Conservation (phyloP, 2,329 filamentous ascomycete genomes). For the Fusarium caatingaense region DNA sequence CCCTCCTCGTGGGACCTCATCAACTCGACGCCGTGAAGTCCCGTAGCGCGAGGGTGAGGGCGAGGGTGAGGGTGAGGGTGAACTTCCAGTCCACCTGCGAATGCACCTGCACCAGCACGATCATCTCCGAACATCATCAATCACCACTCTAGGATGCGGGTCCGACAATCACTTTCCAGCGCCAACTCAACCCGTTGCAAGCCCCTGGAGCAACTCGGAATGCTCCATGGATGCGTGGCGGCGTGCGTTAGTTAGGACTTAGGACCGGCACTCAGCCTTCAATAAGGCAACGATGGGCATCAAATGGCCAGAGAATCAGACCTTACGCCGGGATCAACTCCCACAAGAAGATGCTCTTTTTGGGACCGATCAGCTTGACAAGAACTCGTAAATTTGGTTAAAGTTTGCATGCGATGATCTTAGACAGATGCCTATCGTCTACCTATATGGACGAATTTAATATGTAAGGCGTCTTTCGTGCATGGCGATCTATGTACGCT, state of each 20-base stretch:
- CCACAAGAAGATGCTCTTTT: background rate
- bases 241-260: constrained; percentile 12
- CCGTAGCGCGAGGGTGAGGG: constrained; percentile 22
- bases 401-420: constrained; percentile 9
- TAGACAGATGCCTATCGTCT: background rate
- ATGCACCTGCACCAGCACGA: constrained; percentile 10
- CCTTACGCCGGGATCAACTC: background rate
- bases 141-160: constrained; percentile 32
- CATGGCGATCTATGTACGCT: constrained; percentile 13
- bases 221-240: constrained; percentile 35
- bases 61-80: constrained; percentile 4
- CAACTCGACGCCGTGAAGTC: constrained; percentile 30
- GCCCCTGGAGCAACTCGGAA: constrained; percentile 23
- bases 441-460: constrained; percentile 11
- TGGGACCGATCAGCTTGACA: background rate
- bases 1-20: constrained; percentile 33
- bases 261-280: constrained; percentile 19
- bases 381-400: background rate
- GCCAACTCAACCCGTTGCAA: constrained; percentile 18
- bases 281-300: constrained; percentile 27
- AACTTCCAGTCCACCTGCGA: constrained; percentile 25
- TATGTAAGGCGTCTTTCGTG: background rate
- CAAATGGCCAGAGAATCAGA: constrained; percentile 19
- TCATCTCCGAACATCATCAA: constrained; percentile 44
- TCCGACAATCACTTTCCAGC: constrained; percentile 12